Percentiles rank a stretch among this genome's conserved stretches.
These are phyloP conservation scores for Monarda citriodora DNA, from an alignment of 305 asterid genomes.

Conservation along the genomic window DNA sequence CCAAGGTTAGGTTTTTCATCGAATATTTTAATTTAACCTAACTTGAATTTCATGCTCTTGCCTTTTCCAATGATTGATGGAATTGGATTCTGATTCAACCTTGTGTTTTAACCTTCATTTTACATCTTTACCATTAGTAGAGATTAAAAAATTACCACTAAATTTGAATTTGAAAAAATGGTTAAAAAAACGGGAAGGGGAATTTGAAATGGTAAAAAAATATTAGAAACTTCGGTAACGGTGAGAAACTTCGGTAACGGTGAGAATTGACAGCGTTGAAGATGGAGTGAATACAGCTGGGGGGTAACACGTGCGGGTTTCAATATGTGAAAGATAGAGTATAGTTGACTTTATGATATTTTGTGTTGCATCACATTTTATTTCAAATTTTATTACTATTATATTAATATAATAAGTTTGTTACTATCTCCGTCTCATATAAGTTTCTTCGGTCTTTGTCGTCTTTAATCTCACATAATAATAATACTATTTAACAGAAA, in stretches of 20 bases:
- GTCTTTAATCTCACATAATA: neutral
- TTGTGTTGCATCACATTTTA: neutral
- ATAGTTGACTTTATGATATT: constrained; percentile 18
- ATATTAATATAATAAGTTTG: no score
- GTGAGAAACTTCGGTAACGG: constrained; percentile 29
- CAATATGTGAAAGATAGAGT: constrained; percentile 5
- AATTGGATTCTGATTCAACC: neutral
- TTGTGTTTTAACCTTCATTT: neutral
- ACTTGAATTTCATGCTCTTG: neutral
- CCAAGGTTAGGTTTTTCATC: constrained; percentile 38
- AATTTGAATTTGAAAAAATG: constrained; percentile 21
- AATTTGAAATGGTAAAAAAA: constrained; percentile 22
- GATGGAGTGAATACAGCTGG: constrained; percentile 54
- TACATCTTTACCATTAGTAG: neutral
- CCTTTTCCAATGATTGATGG: neutral
- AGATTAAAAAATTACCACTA: neutral
- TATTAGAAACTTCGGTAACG: constrained; percentile 26
- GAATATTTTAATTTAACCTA: neutral
- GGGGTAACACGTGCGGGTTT: constrained; percentile 57
- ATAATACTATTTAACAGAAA: neutral
- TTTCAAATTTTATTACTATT: neutral
- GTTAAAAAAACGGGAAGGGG: constrained; percentile 16
- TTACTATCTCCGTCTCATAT: no score
- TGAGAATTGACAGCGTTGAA: constrained; percentile 52
- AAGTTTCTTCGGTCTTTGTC: no score